phyloP scores from a whole-genome alignment of 2,329 filamentous ascomycete species.

The Mycosphaerella arachidis region DNA sequence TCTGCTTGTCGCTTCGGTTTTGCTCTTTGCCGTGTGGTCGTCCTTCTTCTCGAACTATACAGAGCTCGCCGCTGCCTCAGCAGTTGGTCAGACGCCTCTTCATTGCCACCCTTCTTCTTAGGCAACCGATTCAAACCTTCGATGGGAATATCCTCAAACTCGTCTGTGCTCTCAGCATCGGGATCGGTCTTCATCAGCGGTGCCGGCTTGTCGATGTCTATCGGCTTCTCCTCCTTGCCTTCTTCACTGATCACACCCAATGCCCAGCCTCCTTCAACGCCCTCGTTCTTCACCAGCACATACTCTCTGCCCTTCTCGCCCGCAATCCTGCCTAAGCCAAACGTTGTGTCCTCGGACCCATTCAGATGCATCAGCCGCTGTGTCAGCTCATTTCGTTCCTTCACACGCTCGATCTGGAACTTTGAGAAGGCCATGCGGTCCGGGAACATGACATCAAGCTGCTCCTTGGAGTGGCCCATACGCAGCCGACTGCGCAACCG shows the following conservation, averaged over 20 bases:
- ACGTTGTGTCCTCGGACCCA: conserved; percentile 69
- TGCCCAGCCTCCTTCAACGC: conserved; percentile 92
- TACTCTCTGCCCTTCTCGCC: conserved; percentile 91
- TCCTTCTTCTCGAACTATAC: conserved; percentile 42
- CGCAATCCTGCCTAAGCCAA: conserved; percentile 65
- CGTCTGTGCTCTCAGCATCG: conserved; percentile 60
- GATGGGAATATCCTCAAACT: conserved; percentile 90
- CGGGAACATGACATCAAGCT: conserved; percentile 93
- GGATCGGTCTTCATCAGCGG: conserved; percentile 47
- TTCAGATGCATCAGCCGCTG: conserved; percentile 92
- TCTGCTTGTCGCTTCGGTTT: conserved; percentile 17
- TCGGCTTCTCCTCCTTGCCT: conserved; percentile 77
- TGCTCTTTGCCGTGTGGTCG: conserved; percentile 10
- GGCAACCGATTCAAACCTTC: conserved; percentile 83
- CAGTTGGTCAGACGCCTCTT: conserved; percentile 28
- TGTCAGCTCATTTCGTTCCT: conserved; percentile 88
- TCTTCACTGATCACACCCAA: conserved; percentile 88
- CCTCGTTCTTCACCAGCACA: conserved; percentile 91
- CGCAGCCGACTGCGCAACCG: conserved; percentile 79
- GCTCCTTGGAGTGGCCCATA: conserved; percentile 96
- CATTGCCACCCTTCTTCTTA: conserved; percentile 44
- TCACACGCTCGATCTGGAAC: conserved; percentile 93
- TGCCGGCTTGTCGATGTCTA: conserved; percentile 74
- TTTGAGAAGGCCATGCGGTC: conserved; percentile 94
- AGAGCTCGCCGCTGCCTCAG: conserved; percentile 45